A percentile compares a stretch with the other conserved stretches of the same genome.
Conservation (phyloP, 257 asterid genomes). For the Mitragyna speciosa region DNA sequence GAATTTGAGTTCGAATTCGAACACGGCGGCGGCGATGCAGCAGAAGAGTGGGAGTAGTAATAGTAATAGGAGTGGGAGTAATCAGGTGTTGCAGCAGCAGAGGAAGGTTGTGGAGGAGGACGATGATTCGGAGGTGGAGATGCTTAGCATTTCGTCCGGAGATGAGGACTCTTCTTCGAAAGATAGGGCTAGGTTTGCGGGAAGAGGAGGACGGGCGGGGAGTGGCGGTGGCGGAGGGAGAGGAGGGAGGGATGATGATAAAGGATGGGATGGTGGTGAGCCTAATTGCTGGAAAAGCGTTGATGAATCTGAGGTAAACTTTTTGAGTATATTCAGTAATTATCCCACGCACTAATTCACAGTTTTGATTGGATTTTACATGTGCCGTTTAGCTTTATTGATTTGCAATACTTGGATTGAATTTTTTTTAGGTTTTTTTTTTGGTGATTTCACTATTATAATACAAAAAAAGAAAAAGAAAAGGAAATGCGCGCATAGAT, state of each 20-base stretch:
- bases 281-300: conserved; percentile 93
- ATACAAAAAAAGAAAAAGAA: too few species aligned
- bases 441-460: too few species aligned
- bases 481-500: too few species aligned
- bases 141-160: conserved; percentile 96
- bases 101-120: conserved; percentile 60
- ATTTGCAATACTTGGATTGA: not conserved
- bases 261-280: conserved; percentile 82
- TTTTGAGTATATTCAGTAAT: not conserved
- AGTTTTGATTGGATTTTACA: not conserved
- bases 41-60: conserved; percentile 29
- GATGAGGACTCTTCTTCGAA: conserved; percentile 63
- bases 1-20: conserved; percentile 18
- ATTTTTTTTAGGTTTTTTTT: not conserved
- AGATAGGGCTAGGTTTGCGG: conserved; percentile 54
- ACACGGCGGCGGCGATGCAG: conserved; percentile 26
- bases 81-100: conserved; percentile 29
- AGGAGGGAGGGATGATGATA: conserved; percentile 61
- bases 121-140: conserved; percentile 94
- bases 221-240: conserved; percentile 31
- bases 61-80: conserved; percentile 28
- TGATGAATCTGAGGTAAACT: conserved; percentile 77
- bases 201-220: conserved; percentile 45
- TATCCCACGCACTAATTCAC: not conserved
- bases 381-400: not conserved